phyloP scores from a whole-genome alignment of 1,284 basidiomycete genomes.

The Tylopilus sp. region DNA sequence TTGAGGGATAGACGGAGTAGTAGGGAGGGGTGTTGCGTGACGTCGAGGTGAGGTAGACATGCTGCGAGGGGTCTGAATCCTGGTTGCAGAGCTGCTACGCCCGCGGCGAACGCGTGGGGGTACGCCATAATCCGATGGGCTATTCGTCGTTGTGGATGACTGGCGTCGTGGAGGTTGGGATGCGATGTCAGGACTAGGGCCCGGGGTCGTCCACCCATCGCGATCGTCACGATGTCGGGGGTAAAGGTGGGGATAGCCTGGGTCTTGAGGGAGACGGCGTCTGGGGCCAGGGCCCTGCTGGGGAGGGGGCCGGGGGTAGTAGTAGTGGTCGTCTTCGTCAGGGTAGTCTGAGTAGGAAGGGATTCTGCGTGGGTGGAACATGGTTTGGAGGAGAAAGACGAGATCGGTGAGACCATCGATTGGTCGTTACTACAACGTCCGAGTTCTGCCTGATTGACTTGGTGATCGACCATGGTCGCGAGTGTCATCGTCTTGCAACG shows the following conservation, averaged over 20 bases:
- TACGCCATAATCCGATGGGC: slow-evolving; percentile 27
- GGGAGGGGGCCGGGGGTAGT: slow-evolving; percentile 20
- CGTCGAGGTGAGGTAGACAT: slow-evolving; percentile 35
- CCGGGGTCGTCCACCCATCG: slow-evolving; percentile 25
- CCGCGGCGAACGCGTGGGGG: slow-evolving; percentile 28
- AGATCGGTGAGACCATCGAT: too few relatives aligned
- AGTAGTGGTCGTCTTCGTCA: slow-evolving; percentile 31
- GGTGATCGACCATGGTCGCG: too few relatives aligned
- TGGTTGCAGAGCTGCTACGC: slow-evolving; percentile 31
- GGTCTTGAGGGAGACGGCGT: slow-evolving; percentile 29
- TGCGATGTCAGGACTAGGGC: slow-evolving; percentile 24
- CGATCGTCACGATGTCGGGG: slow-evolving; percentile 36
- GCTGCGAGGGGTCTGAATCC: slow-evolving; percentile 24
- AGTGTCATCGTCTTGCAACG: too few relatives aligned
- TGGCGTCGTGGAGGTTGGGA: slow-evolving; percentile 28
- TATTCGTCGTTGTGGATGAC: slow-evolving; percentile 30
- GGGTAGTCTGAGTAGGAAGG: slow-evolving; percentile 21
- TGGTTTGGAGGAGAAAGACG: too few relatives aligned
- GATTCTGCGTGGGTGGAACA: slow-evolving; percentile 7
- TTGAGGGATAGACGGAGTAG: slow-evolving; percentile 26
- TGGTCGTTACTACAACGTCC: too few relatives aligned
- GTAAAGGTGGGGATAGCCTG: slow-evolving; percentile 19
- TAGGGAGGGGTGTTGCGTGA: slow-evolving; percentile 26
- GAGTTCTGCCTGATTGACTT: too few relatives aligned
- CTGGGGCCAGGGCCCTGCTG: slow-evolving; percentile 29